Evolutionary conservation across 768 basidiomycete species (phyloP), one percentile per base, ranked within the genome.

Genomic region (Phlebiopsis flavidoalba): DNA sequence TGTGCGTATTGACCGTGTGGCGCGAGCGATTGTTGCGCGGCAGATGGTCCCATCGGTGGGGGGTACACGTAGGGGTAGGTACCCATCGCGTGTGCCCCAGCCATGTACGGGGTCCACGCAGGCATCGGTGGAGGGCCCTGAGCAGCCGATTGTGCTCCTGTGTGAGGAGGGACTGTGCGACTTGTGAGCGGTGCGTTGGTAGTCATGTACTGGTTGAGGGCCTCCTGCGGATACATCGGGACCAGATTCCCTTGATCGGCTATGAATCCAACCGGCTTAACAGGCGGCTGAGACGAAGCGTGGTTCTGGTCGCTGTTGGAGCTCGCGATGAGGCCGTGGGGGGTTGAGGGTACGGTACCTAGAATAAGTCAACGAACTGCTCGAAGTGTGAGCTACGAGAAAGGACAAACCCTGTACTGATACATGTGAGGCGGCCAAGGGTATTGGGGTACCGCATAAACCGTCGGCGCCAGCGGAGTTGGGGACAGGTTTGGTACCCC

Each of bases 201-300:
- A 40, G 84, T 69, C 83, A 89, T 84, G 65, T 89, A 89, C 57
- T 83, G 82, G 63, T 87, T 82, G 26, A 89, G 77, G 1, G 84
- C 87, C 50, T 90, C 88, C 3, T 84, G 84, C 24, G 67, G 80
- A 81, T 91, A 90, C 35, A 89, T 80, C 22, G 89, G 81, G 46
- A 89, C 81, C 31, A 90, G 76, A n/a, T 83, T 83, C 5, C 89
- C 87, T 54, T 87, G 85, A 58, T 88, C 86, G 58, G 85, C 84
- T 62, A 88, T 82, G 66, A 89, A 91, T 1, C 87, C 86, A 0
- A 84, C 82, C 1, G 88, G 84, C 48, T 80, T 74, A 11, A 88
- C 33, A 5, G 57, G 56, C 15, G 48, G 53, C 36, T 65, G 72
- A 45, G 54, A 12, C 36, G 22, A 12, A 5, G 54, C 8, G 14